phyloP scores from a whole-genome alignment of 805 yeast genomes.

The Naumovozyma castellii region DNA sequence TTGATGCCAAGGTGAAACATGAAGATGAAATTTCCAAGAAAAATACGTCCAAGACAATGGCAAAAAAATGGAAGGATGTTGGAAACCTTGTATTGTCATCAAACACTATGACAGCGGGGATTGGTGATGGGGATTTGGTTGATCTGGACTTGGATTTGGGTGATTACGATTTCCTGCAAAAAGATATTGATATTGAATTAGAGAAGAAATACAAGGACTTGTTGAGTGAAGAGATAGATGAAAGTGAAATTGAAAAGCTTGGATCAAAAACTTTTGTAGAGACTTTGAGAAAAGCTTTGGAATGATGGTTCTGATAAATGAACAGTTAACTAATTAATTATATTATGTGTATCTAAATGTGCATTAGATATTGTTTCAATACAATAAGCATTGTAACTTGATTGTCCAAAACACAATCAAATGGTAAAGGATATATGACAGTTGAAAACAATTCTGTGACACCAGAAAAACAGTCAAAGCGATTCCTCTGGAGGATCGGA shows the following conservation, averaged over 20 bases:
- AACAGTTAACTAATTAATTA: neutral
- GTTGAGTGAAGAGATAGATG: constrained; percentile 11
- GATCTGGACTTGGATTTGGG: constrained; percentile 31
- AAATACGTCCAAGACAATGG: constrained; percentile 25
- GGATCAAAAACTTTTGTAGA: neutral
- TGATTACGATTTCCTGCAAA: constrained; percentile 19
- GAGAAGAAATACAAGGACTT: constrained; percentile 27
- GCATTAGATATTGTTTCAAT: no score
- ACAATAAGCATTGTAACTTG: no score
- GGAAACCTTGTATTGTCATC: constrained; percentile 34
- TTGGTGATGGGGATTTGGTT: constrained; percentile 40
- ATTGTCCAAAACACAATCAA: no score
- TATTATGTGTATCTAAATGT: neutral
- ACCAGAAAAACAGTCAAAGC: no score
- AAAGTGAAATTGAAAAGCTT: constrained; percentile 22
- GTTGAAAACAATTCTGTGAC: no score
- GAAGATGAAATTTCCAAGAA: constrained; percentile 6
- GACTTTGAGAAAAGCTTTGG: neutral
- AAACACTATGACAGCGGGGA: constrained; percentile 38
- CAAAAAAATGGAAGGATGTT: constrained; percentile 37
- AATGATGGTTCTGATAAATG: no score
- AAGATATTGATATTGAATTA: constrained; percentile 16
- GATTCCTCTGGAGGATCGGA: no score
- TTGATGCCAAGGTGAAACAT: constrained; percentile 16
- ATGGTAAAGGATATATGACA: no score